Evolutionary conservation across 2,329 filamentous ascomycete species (phyloP), one percentile per base, ranked within the genome.

Genomic region (Fusarium luffae): DNA sequence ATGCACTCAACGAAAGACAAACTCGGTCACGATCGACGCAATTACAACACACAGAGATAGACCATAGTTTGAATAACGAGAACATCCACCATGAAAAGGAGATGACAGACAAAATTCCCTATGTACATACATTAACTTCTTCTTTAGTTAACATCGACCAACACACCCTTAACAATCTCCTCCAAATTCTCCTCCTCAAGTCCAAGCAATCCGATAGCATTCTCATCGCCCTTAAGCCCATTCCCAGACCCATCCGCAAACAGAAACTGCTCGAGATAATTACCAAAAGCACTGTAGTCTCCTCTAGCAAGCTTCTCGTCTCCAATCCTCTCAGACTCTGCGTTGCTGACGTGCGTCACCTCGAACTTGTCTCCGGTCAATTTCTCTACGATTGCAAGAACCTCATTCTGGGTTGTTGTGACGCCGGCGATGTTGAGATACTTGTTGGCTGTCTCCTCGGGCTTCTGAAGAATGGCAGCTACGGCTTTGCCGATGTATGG

Each of bases 231-330:
- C 13, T 44, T 46, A 1, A 64, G 6, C 2, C 51, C 34, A 2
- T 64, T 62, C 1, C 51, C 60, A 9, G 60, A 32, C 2, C 40
- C 46, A 47, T 64, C 61, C 0, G 52, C 44, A 30, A 65, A 64
- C 7, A 65, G 3, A 4, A 64, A 65, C 11, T 64, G 60, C 27
- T 64, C 51, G 0, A 64, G 7, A 7, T 59, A 64, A 10, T 64
- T 30, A 5, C 60, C 60, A 27, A 64, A 64, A 7, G 61, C 60
- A 30, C 61, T 65, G 1, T 51, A 64, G 3, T 64, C 61, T 11
- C 52, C 51, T 3, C 47, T 51, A 0, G 51, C 40, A 34, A 65
- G 34, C 40, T 64, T 64, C 7, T 64, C 51, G 8, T 65, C 61
- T 12, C 61, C 59, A 4, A n/a, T 25, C 4, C 14, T 64, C 5